These are phyloP conservation scores for Sechiopsis laciniata DNA, from an alignment of 306 rosid genomes.

Conservation along the genomic window DNA sequence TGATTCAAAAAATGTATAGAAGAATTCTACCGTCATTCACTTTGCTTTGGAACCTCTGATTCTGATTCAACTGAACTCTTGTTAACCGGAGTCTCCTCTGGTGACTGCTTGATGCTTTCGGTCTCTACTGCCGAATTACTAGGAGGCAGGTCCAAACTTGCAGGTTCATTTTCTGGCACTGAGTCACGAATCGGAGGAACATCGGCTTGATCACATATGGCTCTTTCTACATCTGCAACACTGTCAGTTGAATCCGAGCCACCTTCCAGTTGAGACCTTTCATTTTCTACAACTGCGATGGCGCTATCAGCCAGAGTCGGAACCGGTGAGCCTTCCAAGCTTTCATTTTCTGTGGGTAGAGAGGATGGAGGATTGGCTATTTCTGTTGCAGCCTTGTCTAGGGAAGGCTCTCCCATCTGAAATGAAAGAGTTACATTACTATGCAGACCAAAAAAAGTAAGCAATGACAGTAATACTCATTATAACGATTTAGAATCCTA, in stretches of 20 bases:
- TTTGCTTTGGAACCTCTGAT: constrained; percentile 6
- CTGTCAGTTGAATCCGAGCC: constrained; percentile 8
- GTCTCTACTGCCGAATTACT: neutral
- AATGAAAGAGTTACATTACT: constrained; percentile 2
- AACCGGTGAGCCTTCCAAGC: constrained; percentile 4
- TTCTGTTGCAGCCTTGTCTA: constrained; percentile 10
- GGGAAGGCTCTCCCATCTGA: constrained; percentile 16
- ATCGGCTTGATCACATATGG: neutral
- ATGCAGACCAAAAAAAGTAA: neutral
- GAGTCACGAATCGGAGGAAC: neutral
- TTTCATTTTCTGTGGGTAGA: constrained; percentile 13
- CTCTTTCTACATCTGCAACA: neutral
- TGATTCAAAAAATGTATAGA: constrained; percentile 15
- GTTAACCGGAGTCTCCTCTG: neutral
- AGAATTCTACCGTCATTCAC: constrained; percentile 8
- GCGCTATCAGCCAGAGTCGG: constrained; percentile 14
- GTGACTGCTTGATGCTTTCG: neutral
- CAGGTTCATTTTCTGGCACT: neutral
- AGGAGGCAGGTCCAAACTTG: neutral
- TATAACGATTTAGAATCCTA: too few species aligned
- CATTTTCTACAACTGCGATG: constrained; percentile 14
- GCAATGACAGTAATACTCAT: too few species aligned
- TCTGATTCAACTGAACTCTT: constrained; percentile 4
- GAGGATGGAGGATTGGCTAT: neutral
- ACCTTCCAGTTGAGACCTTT: neutral